Conservation (phyloP, 805 yeast genomes). For the Yarrowia bubula region DNA sequence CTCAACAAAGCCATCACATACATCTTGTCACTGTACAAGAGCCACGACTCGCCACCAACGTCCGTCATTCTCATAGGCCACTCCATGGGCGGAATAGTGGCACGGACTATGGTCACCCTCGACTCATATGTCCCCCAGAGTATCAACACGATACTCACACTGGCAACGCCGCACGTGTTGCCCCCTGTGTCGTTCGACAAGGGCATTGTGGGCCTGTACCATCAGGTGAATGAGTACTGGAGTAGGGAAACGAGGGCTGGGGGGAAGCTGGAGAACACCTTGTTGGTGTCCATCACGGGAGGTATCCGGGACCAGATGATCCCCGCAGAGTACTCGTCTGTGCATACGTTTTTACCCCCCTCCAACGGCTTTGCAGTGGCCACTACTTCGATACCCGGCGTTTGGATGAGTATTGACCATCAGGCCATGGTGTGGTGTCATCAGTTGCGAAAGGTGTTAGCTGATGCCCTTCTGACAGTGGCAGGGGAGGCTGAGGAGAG, state of each 20-base stretch:
- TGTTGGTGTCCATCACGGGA: slow-evolving; percentile 82
- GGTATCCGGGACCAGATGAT: slow-evolving; percentile 70
- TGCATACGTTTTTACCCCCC: slow-evolving; percentile 65
- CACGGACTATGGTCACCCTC: slow-evolving; percentile 74
- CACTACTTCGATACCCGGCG: slow-evolving; percentile 79
- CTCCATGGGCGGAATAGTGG: slow-evolving; percentile 96
- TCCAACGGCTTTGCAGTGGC: slow-evolving; percentile 76
- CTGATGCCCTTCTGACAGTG: slow-evolving; percentile 56
- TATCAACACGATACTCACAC: slow-evolving; percentile 74
- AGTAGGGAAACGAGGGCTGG: slow-evolving; percentile 48
- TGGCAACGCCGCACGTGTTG: slow-evolving; percentile 86
- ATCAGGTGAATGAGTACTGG: slow-evolving; percentile 77
- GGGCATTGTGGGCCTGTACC: slow-evolving; percentile 68
- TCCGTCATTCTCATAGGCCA: slow-evolving; percentile 83
- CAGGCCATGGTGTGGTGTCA: slow-evolving; percentile 94
- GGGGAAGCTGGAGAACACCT: slow-evolving; percentile 48
- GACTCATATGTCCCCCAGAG: slow-evolving; percentile 69
- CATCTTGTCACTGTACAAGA: slow-evolving; percentile 61
- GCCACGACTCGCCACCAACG: slow-evolving; percentile 42
- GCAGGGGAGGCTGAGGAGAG: slow-evolving; percentile 36
- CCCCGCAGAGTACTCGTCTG: slow-evolving; percentile 84
- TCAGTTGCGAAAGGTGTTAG: slow-evolving; percentile 64
- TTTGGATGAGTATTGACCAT: slow-evolving; percentile 93
- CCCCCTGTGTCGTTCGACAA: slow-evolving; percentile 92
- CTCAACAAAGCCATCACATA: slow-evolving; percentile 78